These are phyloP conservation scores for Ophiostoma sp. DNA, from an alignment of 2,329 filamentous ascomycete species.

Conservation along the genomic window DNA sequence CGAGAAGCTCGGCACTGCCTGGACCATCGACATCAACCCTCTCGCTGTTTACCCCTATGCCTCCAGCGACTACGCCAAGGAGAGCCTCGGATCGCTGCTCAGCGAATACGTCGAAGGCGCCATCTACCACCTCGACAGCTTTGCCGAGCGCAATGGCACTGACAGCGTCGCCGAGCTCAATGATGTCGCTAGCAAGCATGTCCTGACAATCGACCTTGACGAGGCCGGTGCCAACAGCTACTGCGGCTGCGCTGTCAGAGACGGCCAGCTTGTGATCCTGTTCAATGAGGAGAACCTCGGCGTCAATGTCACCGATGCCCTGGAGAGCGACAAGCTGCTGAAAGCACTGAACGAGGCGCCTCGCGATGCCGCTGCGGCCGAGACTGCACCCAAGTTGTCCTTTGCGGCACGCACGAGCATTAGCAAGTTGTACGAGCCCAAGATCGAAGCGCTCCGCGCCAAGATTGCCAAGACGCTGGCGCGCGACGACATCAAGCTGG, in stretches of 20 bases:
- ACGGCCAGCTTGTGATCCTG: constrained; percentile 46
- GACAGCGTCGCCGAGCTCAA: constrained; percentile 42
- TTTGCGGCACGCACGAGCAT: constrained; percentile 43
- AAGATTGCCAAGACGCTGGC: constrained; percentile 36
- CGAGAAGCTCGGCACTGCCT: constrained; percentile 42
- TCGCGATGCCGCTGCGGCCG: constrained; percentile 24
- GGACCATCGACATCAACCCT: constrained; percentile 48
- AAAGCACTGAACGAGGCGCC: constrained; percentile 45
- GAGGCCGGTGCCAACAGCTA: constrained; percentile 38
- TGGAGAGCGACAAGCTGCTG: constrained; percentile 37
- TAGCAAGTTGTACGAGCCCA: constrained; percentile 40
- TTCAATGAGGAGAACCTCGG: constrained; percentile 43
- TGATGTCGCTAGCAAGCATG: constrained; percentile 40
- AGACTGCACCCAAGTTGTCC: constrained; percentile 34
- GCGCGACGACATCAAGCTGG: constrained; percentile 41
- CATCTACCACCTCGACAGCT: constrained; percentile 20
- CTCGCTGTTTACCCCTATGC: constrained; percentile 44
- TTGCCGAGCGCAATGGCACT: constrained; percentile 28
- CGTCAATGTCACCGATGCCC: constrained; percentile 41
- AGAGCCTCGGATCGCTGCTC: constrained; percentile 43
- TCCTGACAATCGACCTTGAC: constrained; percentile 45
- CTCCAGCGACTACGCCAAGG: constrained; percentile 39
- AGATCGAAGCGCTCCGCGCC: constrained; percentile 39
- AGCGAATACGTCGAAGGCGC: constrained; percentile 34
- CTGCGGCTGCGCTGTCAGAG: constrained; percentile 40